Conservation (phyloP, 2,329 filamentous ascomycete genomes). For the Monosporascus sp. region DNA sequence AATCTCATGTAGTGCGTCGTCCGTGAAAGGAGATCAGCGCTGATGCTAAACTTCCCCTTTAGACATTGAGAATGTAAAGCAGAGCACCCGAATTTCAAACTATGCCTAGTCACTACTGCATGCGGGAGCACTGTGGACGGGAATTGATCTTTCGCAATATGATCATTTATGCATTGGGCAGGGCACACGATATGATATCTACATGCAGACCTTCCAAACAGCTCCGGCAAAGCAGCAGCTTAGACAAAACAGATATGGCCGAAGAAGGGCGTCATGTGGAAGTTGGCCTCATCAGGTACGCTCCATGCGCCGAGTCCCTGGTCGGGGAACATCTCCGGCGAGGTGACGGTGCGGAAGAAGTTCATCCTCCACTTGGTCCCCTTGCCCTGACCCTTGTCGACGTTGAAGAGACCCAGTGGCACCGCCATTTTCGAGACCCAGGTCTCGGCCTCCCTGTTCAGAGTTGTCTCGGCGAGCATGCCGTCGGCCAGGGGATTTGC, state of each 20-base stretch:
- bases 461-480: constrained; percentile 33
- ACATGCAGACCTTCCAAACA: too few relatives aligned
- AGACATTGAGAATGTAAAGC: too few relatives aligned
- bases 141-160: too few relatives aligned
- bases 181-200: too few relatives aligned
- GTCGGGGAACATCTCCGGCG: constrained; percentile 36
- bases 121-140: too few relatives aligned
- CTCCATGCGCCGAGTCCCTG: constrained; percentile 43
- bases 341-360: constrained; percentile 44
- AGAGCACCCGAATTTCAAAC: too few relatives aligned
- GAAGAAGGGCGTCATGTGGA: constrained; percentile 44
- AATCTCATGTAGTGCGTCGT: too few relatives aligned
- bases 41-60: too few relatives aligned
- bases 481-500: constrained; percentile 36
- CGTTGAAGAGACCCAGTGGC: constrained; percentile 46
- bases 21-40: too few relatives aligned
- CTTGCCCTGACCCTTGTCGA: constrained; percentile 36
- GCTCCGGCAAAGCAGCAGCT: background rate
- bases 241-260: constrained; percentile 20
- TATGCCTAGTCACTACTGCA: too few relatives aligned
- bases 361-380: constrained; percentile 48
- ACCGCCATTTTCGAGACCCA: constrained; percentile 39
- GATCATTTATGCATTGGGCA: too few relatives aligned
- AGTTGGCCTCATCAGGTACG: constrained; percentile 39
- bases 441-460: constrained; percentile 29